phyloP scores from a whole-genome alignment of 768 basidiomycete genomes.

The Trametes meyenii region DNA sequence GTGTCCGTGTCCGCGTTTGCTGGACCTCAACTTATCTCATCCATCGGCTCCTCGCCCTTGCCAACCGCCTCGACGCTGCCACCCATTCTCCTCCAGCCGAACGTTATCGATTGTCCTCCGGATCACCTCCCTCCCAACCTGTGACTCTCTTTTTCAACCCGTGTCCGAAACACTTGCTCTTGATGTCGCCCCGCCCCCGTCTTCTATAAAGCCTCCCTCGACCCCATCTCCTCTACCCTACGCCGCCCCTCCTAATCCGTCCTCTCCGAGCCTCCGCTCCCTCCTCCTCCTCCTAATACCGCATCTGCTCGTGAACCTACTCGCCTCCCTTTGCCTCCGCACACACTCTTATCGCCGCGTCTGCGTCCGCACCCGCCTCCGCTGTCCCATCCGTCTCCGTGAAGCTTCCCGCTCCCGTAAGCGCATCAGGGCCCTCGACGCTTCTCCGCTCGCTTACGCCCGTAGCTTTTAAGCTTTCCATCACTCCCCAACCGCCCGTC shows the following conservation, averaged over 20 bases:
- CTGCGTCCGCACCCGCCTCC: constrained; percentile 12
- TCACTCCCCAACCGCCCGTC: constrained; percentile 16
- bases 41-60: constrained; percentile 10
- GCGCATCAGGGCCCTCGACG: constrained; percentile 21
- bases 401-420: constrained; percentile 14
- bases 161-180: constrained; percentile 20
- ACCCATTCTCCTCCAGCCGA: constrained; percentile 21
- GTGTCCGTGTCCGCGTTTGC: neutral
- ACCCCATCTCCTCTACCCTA: constrained; percentile 20
- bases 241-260: constrained; percentile 18
- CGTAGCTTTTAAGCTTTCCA: constrained; percentile 21
- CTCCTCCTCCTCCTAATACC: constrained; percentile 4
- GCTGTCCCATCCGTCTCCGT: constrained; percentile 11
- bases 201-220: constrained; percentile 38
- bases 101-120: constrained; percentile 33
- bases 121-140: constrained; percentile 29
- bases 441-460: constrained; percentile 18
- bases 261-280: constrained; percentile 12
- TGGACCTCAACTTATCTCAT: neutral
- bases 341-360: neutral
- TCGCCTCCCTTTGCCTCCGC: neutral
- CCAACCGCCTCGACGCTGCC: constrained; percentile 15
- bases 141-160: constrained; percentile 25
- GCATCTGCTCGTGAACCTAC: neutral
- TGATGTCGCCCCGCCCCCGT: constrained; percentile 22